These are phyloP conservation scores for Fusarium piperis DNA, from an alignment of 2,329 filamentous ascomycete species.

Conservation along the genomic window DNA sequence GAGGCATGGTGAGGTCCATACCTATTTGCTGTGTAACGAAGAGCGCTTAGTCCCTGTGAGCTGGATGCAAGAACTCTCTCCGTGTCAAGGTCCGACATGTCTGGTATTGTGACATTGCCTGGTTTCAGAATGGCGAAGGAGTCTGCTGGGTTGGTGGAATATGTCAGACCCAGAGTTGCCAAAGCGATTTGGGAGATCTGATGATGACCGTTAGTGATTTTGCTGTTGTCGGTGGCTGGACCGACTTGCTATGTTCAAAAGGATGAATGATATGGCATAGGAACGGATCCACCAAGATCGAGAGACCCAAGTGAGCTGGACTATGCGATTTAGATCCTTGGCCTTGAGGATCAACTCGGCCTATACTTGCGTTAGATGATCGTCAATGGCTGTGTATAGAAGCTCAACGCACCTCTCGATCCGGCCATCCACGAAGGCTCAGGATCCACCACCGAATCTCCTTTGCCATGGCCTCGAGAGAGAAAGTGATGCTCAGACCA, in stretches of 20 bases:
- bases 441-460: conserved; percentile 60
- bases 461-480: conserved; percentile 54
- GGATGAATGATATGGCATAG: conserved; percentile 29
- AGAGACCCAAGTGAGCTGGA: conserved; percentile 27
- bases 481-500: conserved; percentile 52
- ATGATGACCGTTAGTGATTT: background rate
- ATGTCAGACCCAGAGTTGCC: conserved; percentile 54
- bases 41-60: conserved; percentile 41
- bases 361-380: conserved; percentile 3
- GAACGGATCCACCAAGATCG: conserved; percentile 22
- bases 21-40: conserved; percentile 56
- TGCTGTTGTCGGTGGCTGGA: background rate
- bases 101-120: conserved; percentile 50
- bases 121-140: conserved; percentile 43
- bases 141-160: conserved; percentile 52
- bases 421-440: conserved; percentile 47
- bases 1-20: conserved; percentile 1
- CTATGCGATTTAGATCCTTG: conserved; percentile 33
- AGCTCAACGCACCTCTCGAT: conserved; percentile 49
- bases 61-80: conserved; percentile 40
- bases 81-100: conserved; percentile 49
- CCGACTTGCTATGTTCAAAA: conserved; percentile 19
- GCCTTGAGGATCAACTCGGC: conserved; percentile 32
- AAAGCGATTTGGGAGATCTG: conserved; percentile 55
- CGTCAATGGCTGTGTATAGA: background rate